A percentile compares a stretch with the other conserved stretches of the same genome.
phyloP scores from a whole-genome alignment of 345 rosid species.

The Turnera subulata region DNA sequence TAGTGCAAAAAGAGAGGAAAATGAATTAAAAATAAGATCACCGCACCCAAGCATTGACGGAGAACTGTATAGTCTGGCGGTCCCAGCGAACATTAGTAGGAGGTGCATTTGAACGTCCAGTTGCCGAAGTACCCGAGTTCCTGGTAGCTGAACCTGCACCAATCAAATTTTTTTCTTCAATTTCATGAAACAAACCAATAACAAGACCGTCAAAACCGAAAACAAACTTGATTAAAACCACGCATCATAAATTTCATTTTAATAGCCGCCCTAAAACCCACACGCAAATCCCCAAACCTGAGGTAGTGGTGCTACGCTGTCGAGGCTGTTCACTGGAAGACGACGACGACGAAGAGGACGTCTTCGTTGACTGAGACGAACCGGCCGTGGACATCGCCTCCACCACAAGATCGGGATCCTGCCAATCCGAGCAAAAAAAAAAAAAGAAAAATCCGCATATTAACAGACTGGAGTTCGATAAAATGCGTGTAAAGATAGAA shows the following conservation, averaged over 20 bases:
- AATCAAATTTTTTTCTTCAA: constrained; percentile 3
- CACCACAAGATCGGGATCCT: constrained; percentile 89
- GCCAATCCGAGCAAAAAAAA: constrained; percentile 12
- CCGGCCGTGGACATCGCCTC: constrained; percentile 69
- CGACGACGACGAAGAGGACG: constrained; percentile 52
- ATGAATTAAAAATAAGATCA: too few relatives aligned
- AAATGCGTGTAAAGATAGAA: too few relatives aligned
- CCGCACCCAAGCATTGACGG: constrained; percentile 96
- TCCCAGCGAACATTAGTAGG: constrained; percentile 79
- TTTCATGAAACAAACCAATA: neutral
- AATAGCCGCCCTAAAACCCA: too few relatives aligned
- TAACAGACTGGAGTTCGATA: too few relatives aligned
- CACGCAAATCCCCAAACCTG: constrained; percentile 37
- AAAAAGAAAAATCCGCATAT: too few relatives aligned
- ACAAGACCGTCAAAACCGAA: neutral
- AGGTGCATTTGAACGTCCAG: constrained; percentile 39
- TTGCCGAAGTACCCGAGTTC: constrained; percentile 53
- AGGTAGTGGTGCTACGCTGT: constrained; percentile 39
- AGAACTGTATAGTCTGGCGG: constrained; percentile 83
- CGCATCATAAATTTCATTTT: neutral
- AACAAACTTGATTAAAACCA: neutral
- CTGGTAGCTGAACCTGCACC: constrained; percentile 64
- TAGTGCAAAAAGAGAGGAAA: neutral
- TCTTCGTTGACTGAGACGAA: constrained; percentile 55
- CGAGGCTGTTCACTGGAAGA: constrained; percentile 47